Base-by-base conservation (phyloP, 164 flowering plant species). In the Saururus chinensis region DNA sequence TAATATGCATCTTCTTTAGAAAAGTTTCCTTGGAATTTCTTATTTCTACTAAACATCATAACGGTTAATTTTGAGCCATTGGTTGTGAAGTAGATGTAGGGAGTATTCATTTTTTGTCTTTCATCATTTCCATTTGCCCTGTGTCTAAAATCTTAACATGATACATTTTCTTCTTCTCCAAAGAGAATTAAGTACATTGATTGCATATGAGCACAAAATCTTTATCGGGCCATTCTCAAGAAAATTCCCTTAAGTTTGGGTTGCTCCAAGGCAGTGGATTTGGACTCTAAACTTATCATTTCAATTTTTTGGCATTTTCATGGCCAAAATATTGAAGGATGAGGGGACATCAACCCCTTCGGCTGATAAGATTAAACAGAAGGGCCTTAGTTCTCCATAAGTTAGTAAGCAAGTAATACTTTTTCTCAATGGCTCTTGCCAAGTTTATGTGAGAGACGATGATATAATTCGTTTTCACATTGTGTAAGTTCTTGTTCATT, bases 221-320 rank as follows among this genome's bases (percentile, higher is more conserved):
- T 93, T 93, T 69, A 88, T 90, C 13, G 99, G 97, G 8, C 99
- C 99, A 25, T 93, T 93, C 76, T 93, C 99, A 3, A 80, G 99
- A 75, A 85, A 93, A 75, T 90, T 88, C 71, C 97, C 99, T 3
- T 85, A 84, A 65, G 69, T 88, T 68, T 93, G 95, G 96, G 99
- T 93, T 71, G 98, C 99, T 35, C 96, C 96, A 63, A 80, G 96
- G 74, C 99, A 90, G 62, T 93, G 97, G 97, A 93, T 96, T 66
- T 93, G 99, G 99, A 97, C 99, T 4, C 69, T 93, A 63, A 93
- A 93, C 72, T 78, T 93, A 71, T 97, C 97, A 1, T 89, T 87
- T 60, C 92, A 84, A 60, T 90, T 93, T 73, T 87, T 93, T 68
- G 99, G 99, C 57, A 90, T 93, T 57, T 93, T 93, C 59, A 80